phyloP scores from a whole-genome alignment of 306 rosid genomes.

The apple (Malus domestica) region ASM211411v1 NC_041798.1:3217501-3218000 shows the following conservation, averaged over 20 bases:
- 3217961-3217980: neutral
- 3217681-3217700: neutral
- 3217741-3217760: neutral
- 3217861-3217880: neutral
- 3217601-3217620: neutral
- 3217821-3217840: neutral
- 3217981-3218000: neutral
- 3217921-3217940: neutral
- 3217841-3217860: neutral
- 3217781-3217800: too few relatives aligned
- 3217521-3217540: too few relatives aligned
- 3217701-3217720: slow-evolving; percentile 11
- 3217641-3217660: neutral
- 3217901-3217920: neutral
- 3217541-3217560: too few relatives aligned
- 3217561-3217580: too few relatives aligned
- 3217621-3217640: neutral
- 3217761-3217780: too few relatives aligned
- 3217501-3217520: too few relatives aligned
- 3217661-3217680: neutral
- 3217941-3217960: neutral
- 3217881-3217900: neutral
- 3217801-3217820: too few relatives aligned
- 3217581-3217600: too few relatives aligned
- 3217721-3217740: neutral